Percentiles rank a stretch among this genome's conserved stretches.
Conservation (phyloP, 257 asterid species). For the Scutellaria galericulata region DNA sequence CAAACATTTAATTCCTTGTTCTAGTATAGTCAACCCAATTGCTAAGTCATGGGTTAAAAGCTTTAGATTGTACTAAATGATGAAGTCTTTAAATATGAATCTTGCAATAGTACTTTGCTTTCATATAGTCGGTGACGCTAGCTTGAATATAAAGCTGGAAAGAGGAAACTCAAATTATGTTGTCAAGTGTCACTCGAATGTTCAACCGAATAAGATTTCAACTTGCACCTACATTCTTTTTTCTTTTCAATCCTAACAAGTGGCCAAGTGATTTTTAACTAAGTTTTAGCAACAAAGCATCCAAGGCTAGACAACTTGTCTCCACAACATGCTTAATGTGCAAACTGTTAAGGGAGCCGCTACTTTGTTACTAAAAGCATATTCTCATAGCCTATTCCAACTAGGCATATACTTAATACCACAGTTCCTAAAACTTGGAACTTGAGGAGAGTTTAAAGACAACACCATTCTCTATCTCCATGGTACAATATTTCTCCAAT, state of each 20-base stretch:
- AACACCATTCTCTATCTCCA: slow-evolving; percentile 7
- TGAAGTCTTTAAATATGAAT: background rate
- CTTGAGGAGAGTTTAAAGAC: background rate
- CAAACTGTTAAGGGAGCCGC: background rate
- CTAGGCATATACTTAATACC: background rate
- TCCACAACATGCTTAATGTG: background rate
- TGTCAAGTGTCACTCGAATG: background rate
- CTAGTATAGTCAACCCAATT: background rate
- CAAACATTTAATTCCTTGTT: background rate
- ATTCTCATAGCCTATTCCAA: background rate
- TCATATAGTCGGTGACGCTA: background rate
- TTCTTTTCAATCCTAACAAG: background rate
- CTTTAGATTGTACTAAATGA: slow-evolving; percentile 14
- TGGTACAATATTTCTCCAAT: background rate
- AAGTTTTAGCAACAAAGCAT: slow-evolving; percentile 4
- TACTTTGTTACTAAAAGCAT: slow-evolving; percentile 8
- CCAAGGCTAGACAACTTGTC: background rate
- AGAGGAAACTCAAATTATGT: background rate
- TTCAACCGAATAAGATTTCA: background rate
- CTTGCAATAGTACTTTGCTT: background rate
- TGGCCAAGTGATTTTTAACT: background rate
- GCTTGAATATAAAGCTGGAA: background rate
- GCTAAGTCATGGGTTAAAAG: slow-evolving; percentile 8
- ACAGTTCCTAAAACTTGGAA: slow-evolving; percentile 1
- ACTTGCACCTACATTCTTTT: background rate